phyloP scores from a whole-genome alignment of 176 grass and related monocot genomes.

The Oryza rufipogon region DNA sequence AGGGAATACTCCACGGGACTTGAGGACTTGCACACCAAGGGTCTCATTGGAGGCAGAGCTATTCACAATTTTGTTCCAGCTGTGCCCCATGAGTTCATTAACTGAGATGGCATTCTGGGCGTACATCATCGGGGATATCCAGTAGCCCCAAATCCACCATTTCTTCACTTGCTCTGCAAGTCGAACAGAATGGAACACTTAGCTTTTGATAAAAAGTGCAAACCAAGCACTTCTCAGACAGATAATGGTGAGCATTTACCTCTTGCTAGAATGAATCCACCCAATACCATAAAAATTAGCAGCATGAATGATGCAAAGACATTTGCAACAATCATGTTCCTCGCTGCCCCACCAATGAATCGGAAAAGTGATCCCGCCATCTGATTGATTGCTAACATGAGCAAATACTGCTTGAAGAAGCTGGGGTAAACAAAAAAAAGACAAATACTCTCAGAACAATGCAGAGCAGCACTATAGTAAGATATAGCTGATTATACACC shows the following conservation, averaged over 20 bases:
- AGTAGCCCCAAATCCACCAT: conserved; percentile 99
- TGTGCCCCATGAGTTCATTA: conserved; percentile 82
- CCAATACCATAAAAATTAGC: conserved; percentile 68
- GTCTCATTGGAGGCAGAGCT: conserved; percentile 32
- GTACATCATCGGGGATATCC: conserved; percentile 95
- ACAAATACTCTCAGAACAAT: conserved; percentile 25
- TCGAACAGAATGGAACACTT: conserved; percentile 8
- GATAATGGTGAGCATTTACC: conserved; percentile 45
- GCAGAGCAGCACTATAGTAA: neutral
- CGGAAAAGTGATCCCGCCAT: conserved; percentile 71
- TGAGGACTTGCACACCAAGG: conserved; percentile 63
- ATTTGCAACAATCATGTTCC: conserved; percentile 82
- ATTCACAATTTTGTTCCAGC: conserved; percentile 65
- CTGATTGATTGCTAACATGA: conserved; percentile 71
- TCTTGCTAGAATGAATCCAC: conserved; percentile 78
- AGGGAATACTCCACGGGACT: conserved; percentile 70
- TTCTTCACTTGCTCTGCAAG: conserved; percentile 75
- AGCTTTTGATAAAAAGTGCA: conserved; percentile 3
- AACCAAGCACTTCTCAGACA: neutral
- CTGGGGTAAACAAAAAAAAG: conserved; percentile 25
- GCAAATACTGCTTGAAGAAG: conserved; percentile 89
- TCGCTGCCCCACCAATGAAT: conserved; percentile 60
- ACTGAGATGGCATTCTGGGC: conserved; percentile 81
- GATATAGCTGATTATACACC: neutral
- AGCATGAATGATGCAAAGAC: conserved; percentile 74